Percentiles rank a stretch among this genome's conserved stretches.
phyloP scores from a whole-genome alignment of 176 grass and related monocot genomes.

The Typha latifolia region DNA sequence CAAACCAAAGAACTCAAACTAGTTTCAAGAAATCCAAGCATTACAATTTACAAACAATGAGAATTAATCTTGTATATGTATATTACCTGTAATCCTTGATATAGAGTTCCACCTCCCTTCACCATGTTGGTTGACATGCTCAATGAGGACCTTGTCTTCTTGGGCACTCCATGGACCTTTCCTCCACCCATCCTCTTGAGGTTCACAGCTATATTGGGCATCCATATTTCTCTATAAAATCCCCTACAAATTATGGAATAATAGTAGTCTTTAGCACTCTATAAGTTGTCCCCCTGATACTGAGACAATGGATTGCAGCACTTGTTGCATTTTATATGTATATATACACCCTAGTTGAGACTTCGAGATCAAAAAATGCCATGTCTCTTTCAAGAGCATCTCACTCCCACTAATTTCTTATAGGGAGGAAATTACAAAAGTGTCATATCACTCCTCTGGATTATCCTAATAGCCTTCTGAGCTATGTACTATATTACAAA shows the following conservation, averaged over 20 bases:
- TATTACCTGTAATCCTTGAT: constrained; percentile 54
- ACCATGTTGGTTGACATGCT: constrained; percentile 66
- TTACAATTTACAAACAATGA: no score
- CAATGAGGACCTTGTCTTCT: constrained; percentile 67
- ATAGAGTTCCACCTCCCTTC: constrained; percentile 97
- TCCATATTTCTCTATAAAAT: constrained; percentile 23
- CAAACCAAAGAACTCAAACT: not conserved
- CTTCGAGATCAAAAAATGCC: not conserved
- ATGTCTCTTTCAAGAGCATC: constrained; percentile 36
- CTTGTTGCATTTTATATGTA: not conserved
- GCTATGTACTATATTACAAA: no score
- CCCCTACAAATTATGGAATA: not conserved
- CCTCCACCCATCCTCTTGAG: constrained; percentile 54
- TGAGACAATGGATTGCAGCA: constrained; percentile 11
- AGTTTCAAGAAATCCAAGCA: not conserved
- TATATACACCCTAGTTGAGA: not conserved
- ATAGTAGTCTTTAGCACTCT: not conserved
- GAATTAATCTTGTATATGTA: no score
- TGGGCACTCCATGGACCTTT: constrained; percentile 90
- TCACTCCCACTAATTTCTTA: constrained; percentile 37
- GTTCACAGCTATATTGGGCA: constrained; percentile 25
- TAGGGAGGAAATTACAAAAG: constrained; percentile 18
- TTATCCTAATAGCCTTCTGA: no score
- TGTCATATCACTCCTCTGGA: constrained; percentile 11
- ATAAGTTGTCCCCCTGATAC: constrained; percentile 12